Conservation (phyloP, 805 yeast genomes). For the Isabelozyma rhagii region DNA sequence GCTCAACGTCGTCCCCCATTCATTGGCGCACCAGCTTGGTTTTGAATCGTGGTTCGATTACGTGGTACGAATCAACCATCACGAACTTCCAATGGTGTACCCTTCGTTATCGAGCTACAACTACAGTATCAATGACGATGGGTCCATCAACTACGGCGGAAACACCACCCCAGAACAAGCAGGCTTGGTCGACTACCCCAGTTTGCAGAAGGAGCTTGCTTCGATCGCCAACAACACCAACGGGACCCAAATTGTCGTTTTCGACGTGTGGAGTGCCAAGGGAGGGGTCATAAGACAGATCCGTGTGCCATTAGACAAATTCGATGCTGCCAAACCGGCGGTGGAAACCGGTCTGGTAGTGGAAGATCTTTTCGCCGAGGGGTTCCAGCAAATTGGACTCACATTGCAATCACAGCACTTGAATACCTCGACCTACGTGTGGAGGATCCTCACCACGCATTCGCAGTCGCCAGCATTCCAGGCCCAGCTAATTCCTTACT, state of each 20-base stretch:
- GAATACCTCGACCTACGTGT: slow-evolving; percentile 73
- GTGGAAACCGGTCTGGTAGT: slow-evolving; percentile 16
- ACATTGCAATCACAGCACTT: slow-evolving; percentile 76
- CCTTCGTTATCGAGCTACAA: slow-evolving; percentile 24
- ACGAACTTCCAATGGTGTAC: slow-evolving; percentile 46
- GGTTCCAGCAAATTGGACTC: slow-evolving; percentile 57
- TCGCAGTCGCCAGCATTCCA: slow-evolving; percentile 76
- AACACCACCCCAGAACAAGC: slow-evolving; percentile 30
- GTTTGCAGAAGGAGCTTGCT: slow-evolving; percentile 41
- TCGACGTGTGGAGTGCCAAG: slow-evolving; percentile 83
- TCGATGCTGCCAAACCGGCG: slow-evolving; percentile 4
- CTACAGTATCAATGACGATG: slow-evolving; percentile 39
- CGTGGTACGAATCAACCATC: slow-evolving; percentile 76
- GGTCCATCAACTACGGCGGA: slow-evolving; percentile 36
- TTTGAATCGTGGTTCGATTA: slow-evolving; percentile 87
- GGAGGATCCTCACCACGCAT: slow-evolving; percentile 77
- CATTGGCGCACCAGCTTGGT: slow-evolving; percentile 29
- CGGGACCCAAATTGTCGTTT: slow-evolving; percentile 38
- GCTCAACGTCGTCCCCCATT: slow-evolving; percentile 34
- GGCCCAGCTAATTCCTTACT: slow-evolving; percentile 79
- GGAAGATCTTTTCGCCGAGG: slow-evolving; percentile 17
- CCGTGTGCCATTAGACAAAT: slow-evolving; percentile 17
- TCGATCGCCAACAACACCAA: slow-evolving; percentile 28
- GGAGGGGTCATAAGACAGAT: slow-evolving; percentile 57
- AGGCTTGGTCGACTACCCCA: slow-evolving; percentile 38